Percentiles rank a stretch among this genome's conserved stretches.
These are phyloP conservation scores for Yarrowia deformans DNA, from an alignment of 805 yeast genomes.

Conservation along the genomic window DNA sequence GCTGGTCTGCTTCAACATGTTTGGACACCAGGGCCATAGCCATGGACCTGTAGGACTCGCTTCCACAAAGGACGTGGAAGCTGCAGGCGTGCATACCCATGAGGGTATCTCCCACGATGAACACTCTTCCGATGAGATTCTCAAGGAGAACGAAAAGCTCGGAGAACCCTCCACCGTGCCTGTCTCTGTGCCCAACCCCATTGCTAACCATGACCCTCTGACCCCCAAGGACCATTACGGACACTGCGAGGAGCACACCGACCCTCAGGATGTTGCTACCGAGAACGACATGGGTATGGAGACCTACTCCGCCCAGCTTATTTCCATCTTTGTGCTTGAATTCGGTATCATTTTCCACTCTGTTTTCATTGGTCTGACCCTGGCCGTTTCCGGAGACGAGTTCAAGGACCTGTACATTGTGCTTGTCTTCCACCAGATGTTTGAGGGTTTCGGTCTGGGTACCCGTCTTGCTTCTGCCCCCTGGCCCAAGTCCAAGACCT, in stretches of 20 bases:
- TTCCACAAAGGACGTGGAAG: not conserved
- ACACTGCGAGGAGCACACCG: slow-evolving; percentile 38
- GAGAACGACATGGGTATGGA: slow-evolving; percentile 37
- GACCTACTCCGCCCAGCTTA: slow-evolving; percentile 48
- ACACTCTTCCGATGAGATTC: slow-evolving; percentile 10
- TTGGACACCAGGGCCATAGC: slow-evolving; percentile 41
- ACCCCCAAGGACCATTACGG: slow-evolving; percentile 23
- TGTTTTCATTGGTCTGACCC: slow-evolving; percentile 72
- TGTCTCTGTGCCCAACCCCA: slow-evolving; percentile 14
- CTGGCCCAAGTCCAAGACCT: slow-evolving; percentile 58
- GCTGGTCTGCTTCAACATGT: slow-evolving; percentile 41
- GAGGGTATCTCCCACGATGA: slow-evolving; percentile 3
- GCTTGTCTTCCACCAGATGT: slow-evolving; percentile 74
- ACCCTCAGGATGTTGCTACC: slow-evolving; percentile 1
- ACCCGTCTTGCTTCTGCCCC: slow-evolving; percentile 67
- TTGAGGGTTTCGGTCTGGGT: slow-evolving; percentile 82
- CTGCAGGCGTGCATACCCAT: slow-evolving; percentile 1
- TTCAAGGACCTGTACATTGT: slow-evolving; percentile 70
- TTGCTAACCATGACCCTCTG: slow-evolving; percentile 6
- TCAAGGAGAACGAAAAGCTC: slow-evolving; percentile 5
- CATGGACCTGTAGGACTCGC: slow-evolving; percentile 44
- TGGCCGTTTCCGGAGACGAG: slow-evolving; percentile 70
- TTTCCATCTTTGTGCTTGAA: slow-evolving; percentile 65
- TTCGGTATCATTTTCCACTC: slow-evolving; percentile 80
- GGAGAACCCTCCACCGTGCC: not conserved